Conservation (phyloP, 768 basidiomycete species). For the Mycena chlorophos region DNA sequence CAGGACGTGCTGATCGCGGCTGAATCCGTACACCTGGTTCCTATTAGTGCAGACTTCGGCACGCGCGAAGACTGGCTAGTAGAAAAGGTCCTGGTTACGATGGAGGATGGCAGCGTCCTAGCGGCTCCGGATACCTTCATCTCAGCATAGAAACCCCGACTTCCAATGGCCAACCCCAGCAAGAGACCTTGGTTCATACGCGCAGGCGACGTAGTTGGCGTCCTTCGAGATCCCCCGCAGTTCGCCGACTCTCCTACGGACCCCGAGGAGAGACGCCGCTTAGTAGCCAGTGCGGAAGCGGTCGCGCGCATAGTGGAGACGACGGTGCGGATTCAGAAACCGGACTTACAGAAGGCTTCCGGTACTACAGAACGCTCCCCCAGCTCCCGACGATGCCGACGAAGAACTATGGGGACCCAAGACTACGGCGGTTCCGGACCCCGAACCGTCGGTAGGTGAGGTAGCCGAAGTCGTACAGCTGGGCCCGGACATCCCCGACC, state of each 20-base stretch:
- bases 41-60: conserved; percentile 9
- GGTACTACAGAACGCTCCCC: too few relatives aligned
- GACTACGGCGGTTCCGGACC: conserved; percentile 22
- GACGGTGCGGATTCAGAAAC: background rate
- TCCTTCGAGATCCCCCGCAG: background rate
- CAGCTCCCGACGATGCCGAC: background rate
- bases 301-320: background rate
- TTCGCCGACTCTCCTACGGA: background rate
- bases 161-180: background rate
- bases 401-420: conserved; percentile 23
- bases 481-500: conserved; percentile 19
- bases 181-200: background rate
- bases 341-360: too few relatives aligned
- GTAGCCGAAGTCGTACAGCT: conserved; percentile 16
- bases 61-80: conserved; percentile 18
- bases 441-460: background rate
- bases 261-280: background rate
- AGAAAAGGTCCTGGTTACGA: conserved; percentile 17
- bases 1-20: background rate
- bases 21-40: conserved; percentile 12
- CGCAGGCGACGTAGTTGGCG: conserved; percentile 1
- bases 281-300: conserved; percentile 4
- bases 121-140: background rate
- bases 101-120: background rate
- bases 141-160: background rate